These are phyloP conservation scores for Rhodosporidiobolus odoratus DNA, from an alignment of 768 basidiomycete genomes.

Conservation along the genomic window DNA sequence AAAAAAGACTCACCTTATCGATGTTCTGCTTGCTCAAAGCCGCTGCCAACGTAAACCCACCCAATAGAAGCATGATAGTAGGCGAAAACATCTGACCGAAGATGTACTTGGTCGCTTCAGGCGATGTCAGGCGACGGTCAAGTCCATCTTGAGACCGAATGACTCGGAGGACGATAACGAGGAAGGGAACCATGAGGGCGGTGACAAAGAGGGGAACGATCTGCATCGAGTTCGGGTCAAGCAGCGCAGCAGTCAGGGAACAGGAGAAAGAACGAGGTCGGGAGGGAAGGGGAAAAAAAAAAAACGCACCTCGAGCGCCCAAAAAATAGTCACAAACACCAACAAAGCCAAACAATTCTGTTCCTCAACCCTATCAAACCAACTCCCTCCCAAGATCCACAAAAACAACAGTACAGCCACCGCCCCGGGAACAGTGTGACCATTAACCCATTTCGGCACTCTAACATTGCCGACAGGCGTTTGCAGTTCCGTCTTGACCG, in stretches of 20 bases:
- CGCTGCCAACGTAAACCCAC: constrained; percentile 92
- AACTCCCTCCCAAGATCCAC: constrained; percentile 57
- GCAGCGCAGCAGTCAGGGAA: background rate
- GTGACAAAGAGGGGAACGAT: constrained; percentile 98
- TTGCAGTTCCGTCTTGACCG: constrained; percentile 52
- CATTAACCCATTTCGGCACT: constrained; percentile 53
- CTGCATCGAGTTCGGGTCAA: constrained; percentile 47
- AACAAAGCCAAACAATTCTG: constrained; percentile 87
- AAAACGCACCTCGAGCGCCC: constrained; percentile 82
- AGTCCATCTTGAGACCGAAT: constrained; percentile 59
- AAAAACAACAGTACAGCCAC: constrained; percentile 60
- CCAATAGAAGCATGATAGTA: constrained; percentile 85
- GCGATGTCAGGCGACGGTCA: constrained; percentile 54
- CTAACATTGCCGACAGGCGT: constrained; percentile 65
- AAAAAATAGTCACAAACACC: constrained; percentile 80
- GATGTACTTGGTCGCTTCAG: constrained; percentile 80
- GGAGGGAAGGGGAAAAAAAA: background rate
- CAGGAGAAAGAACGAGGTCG: too few species aligned
- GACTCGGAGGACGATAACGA: constrained; percentile 78
- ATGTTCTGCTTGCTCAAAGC: constrained; percentile 93
- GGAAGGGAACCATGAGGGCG: constrained; percentile 76
- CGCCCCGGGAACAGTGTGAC: constrained; percentile 40
- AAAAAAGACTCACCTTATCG: constrained; percentile 53
- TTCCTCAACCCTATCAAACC: constrained; percentile 63
- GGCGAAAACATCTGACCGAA: constrained; percentile 96